A percentile compares a stretch with the other conserved stretches of the same genome.
Conservation (phyloP, 1,284 basidiomycete species). For the Apiotrichum mycotoxinovorans region DNA sequence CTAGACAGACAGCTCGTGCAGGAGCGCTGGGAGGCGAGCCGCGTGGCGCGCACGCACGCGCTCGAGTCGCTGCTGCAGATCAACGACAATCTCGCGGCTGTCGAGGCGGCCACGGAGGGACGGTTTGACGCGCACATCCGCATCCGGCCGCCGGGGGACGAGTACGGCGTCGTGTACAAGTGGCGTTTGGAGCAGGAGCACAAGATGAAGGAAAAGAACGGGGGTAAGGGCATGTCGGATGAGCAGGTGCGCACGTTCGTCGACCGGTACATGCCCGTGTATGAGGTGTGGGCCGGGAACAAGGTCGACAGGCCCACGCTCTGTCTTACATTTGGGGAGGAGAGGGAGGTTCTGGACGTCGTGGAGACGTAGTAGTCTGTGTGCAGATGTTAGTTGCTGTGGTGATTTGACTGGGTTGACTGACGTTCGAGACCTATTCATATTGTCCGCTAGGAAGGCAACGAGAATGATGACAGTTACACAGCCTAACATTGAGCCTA, state of each 20-base stretch:
- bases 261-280: slow-evolving; percentile 44
- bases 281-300: slow-evolving; percentile 25
- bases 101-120: slow-evolving; percentile 10
- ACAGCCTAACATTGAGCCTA: no score
- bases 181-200: slow-evolving; percentile 90
- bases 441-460: no score
- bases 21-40: slow-evolving; percentile 30
- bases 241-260: slow-evolving; percentile 66
- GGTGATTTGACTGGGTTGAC: no score
- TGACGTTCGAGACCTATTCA: no score
- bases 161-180: slow-evolving; percentile 37
- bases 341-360: slow-evolving; percentile 25
- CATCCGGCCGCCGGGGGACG: slow-evolving; percentile 25
- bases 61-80: slow-evolving; percentile 24
- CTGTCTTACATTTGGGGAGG: slow-evolving; percentile 27
- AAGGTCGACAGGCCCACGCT: slow-evolving; percentile 22
- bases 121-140: slow-evolving; percentile 32
- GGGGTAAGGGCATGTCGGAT: slow-evolving; percentile 82
- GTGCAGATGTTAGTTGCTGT: no score
- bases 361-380: neutral
- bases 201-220: slow-evolving; percentile 74
- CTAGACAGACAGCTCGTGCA: slow-evolving; percentile 41
- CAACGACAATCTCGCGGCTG: slow-evolving; percentile 30
- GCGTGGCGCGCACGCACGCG: slow-evolving; percentile 23
- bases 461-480: no score